These are phyloP conservation scores for Marasmius tenuissimus DNA, from an alignment of 1,284 basidiomycete species.

Conservation along the genomic window DNA sequence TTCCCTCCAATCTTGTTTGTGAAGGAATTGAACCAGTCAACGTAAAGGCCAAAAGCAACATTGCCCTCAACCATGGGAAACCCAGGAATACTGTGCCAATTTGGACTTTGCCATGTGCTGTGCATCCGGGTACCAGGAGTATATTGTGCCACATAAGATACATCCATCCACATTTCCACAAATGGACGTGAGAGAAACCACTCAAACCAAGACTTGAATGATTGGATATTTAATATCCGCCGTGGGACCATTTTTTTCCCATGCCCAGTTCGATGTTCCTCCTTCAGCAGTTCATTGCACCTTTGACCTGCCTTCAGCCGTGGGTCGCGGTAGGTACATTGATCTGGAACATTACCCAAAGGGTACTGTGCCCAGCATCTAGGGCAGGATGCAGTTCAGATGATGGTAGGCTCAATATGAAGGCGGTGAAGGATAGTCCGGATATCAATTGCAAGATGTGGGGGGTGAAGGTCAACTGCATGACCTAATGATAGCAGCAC, in stretches of 20 bases:
- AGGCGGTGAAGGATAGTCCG: slow-evolving; percentile 1
- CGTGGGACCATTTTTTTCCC: slow-evolving; percentile 5
- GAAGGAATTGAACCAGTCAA: slow-evolving; percentile 37
- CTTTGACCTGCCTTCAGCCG: background rate
- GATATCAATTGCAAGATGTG: background rate
- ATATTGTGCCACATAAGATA: background rate
- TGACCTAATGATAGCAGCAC: background rate
- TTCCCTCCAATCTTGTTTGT: slow-evolving; percentile 25
- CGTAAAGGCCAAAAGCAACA: slow-evolving; percentile 31
- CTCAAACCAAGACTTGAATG: slow-evolving; percentile 13
- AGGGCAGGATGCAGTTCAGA: slow-evolving; percentile 2
- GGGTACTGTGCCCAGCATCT: slow-evolving; percentile 8
- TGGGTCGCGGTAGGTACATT: background rate
- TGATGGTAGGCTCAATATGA: slow-evolving; percentile 1
- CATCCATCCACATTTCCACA: slow-evolving; percentile 13
- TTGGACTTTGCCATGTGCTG: slow-evolving; percentile 18
- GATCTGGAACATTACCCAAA: background rate
- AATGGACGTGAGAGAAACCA: slow-evolving; percentile 13
- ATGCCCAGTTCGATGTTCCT: background rate
- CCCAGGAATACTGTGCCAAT: slow-evolving; percentile 16
- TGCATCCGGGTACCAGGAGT: slow-evolving; percentile 12
- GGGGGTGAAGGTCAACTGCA: background rate
- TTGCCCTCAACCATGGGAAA: slow-evolving; percentile 10
- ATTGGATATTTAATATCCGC: slow-evolving; percentile 10
- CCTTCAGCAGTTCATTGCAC: slow-evolving; percentile 1